phyloP scores from a whole-genome alignment of 805 yeast genomes.

The Cyberlindnera sargentensis region DNA sequence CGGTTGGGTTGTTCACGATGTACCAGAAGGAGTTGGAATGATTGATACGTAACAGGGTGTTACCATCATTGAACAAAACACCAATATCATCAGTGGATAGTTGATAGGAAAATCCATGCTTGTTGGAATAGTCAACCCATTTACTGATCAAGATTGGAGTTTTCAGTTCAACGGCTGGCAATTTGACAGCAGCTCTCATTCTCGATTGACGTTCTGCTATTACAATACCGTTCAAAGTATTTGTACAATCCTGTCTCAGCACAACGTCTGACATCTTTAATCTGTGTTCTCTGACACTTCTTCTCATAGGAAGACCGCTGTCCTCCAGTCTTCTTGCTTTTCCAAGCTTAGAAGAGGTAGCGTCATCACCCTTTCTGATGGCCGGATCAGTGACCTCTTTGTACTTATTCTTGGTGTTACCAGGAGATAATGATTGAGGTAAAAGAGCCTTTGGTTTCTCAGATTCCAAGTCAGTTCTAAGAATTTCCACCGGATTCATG shows the following conservation, averaged over 20 bases:
- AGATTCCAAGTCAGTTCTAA: constrained; percentile 61
- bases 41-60: constrained; percentile 67
- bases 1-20: constrained; percentile 39
- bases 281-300: constrained; percentile 11
- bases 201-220: constrained; percentile 39
- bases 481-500: constrained; percentile 62
- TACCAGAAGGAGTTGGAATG: constrained; percentile 62
- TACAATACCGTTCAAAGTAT: constrained; percentile 37
- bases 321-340: constrained; percentile 34
- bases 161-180: constrained; percentile 13
- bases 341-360: constrained; percentile 24
- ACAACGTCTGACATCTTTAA: constrained; percentile 19
- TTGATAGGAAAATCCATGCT: constrained; percentile 93
- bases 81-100: constrained; percentile 86
- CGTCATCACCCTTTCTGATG: constrained; percentile 24
- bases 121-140: constrained; percentile 97
- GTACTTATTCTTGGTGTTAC: constrained; percentile 82
- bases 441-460: constrained; percentile 62
- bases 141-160: constrained; percentile 76
- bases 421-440: constrained; percentile 90
- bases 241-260: constrained; percentile 38
- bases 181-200: constrained; percentile 24
- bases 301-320: constrained; percentile 17
- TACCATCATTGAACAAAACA: constrained; percentile 79
- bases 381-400: constrained; percentile 42